A percentile compares a stretch with the other conserved stretches of the same genome.
Conservation (phyloP, 306 rosid genomes). For the Arachis hypogaea region DNA sequence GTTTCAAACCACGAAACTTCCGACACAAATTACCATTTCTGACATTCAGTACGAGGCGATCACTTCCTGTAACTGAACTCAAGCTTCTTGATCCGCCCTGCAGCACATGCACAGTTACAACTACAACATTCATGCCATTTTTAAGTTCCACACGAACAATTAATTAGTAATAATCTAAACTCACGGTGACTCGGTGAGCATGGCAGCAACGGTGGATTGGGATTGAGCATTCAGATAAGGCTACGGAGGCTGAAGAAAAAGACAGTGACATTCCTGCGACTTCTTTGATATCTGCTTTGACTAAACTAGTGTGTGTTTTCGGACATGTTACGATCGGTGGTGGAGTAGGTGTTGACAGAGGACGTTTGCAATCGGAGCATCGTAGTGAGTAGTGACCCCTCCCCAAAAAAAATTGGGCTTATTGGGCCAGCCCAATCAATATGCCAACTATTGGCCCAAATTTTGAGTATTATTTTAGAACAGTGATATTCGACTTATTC, state of each 20-base stretch:
- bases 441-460: background rate
- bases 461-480: background rate
- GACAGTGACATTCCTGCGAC: conserved; percentile 46
- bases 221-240: conserved; percentile 44
- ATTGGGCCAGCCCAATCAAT: background rate
- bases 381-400: background rate
- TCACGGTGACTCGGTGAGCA: conserved; percentile 46
- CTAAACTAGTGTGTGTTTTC: background rate
- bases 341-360: background rate
- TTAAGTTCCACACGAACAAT: background rate
- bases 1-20: conserved; percentile 62
- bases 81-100: conserved; percentile 52
- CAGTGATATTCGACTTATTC: too few relatives aligned
- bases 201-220: conserved; percentile 40
- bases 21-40: conserved; percentile 55
- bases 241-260: conserved; percentile 39
- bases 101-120: background rate
- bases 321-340: background rate
- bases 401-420: background rate
- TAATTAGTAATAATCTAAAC: conserved; percentile 9
- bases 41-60: conserved; percentile 43
- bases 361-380: conserved; percentile 37
- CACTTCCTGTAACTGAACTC: conserved; percentile 25
- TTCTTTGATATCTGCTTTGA: background rate
- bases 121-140: background rate